Percentiles rank a stretch among this genome's conserved stretches.
Conservation (phyloP, 2,329 filamentous ascomycete species). For the Ascochyta rabiei region DNA sequence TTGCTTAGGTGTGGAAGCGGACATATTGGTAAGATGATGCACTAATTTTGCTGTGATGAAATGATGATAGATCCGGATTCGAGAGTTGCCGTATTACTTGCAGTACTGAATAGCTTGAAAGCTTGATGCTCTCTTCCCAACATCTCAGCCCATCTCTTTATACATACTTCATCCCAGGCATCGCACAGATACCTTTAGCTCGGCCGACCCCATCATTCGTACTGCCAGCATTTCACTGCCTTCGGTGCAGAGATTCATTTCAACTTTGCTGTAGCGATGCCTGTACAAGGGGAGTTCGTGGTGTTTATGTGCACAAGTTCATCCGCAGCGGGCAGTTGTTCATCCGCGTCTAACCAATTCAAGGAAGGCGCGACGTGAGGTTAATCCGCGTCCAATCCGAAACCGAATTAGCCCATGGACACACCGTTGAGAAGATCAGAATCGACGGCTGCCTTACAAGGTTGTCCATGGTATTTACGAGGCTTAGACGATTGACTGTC, state of each 20-base stretch:
- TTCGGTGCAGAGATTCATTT: background rate
- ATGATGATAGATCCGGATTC: background rate
- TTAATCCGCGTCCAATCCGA: background rate
- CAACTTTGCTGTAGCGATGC: background rate
- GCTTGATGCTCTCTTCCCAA: background rate
- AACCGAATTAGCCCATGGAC: background rate
- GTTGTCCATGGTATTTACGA: background rate
- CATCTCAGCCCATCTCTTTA: background rate
- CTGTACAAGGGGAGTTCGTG: background rate
- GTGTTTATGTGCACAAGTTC: constrained; percentile 9
- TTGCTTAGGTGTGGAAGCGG: constrained; percentile 19
- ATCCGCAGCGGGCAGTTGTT: constrained; percentile 7
- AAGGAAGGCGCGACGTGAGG: background rate
- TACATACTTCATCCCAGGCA: background rate
- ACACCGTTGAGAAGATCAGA: background rate
- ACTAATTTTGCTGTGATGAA: background rate
- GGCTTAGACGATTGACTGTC: background rate
- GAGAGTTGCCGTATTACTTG: background rate
- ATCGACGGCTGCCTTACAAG: background rate
- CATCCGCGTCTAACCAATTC: background rate
- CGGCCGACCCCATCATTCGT: background rate
- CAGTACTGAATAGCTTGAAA: no score
- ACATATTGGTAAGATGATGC: constrained; percentile 7
- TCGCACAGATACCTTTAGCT: background rate
- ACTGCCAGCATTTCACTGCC: background rate